Conservation (phyloP, 352 stramenopile species). For the Globisporangium cystogenes region DNA sequence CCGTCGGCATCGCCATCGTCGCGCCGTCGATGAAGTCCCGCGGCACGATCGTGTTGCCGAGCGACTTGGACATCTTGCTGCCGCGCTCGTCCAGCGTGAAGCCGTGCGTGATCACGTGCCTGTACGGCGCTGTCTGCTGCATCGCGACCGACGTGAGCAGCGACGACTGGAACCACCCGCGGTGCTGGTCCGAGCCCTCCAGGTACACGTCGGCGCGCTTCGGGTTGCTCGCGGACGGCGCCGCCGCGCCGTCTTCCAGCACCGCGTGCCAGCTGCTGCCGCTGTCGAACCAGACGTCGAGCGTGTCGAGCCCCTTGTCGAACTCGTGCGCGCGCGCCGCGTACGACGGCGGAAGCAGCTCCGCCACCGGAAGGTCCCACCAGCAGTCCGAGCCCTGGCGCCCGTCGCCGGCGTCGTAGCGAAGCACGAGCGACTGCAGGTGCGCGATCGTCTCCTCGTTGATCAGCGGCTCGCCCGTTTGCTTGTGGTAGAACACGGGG, state of each 20-base stretch:
- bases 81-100: constrained; percentile 98
- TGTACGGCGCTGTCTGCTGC: constrained; percentile 89
- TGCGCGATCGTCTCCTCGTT: constrained; percentile 88
- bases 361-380: constrained; percentile 87
- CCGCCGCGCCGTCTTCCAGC: constrained; percentile 32
- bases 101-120: constrained; percentile 97
- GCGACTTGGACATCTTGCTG: constrained; percentile 98
- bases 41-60: constrained; percentile 96
- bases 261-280: constrained; percentile 78
- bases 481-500: constrained; percentile 96
- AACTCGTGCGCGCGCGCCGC: constrained; percentile 83
- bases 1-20: constrained; percentile 55
- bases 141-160: constrained; percentile 92
- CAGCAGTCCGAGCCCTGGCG: constrained; percentile 94
- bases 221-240: constrained; percentile 12
- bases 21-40: constrained; percentile 93
- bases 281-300: constrained; percentile 99
- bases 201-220: constrained; percentile 96
- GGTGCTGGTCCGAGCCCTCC: constrained; percentile 96
- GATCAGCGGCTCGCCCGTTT: constrained; percentile 87
- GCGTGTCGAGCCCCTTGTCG: constrained; percentile 95
- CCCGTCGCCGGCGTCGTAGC: constrained; percentile 39
- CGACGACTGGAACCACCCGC: constrained; percentile 99
- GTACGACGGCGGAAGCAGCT: constrained; percentile 62
- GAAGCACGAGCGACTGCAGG: constrained; percentile 61